Evolutionary conservation across 345 rosid genomes (phyloP).

Genomic region (Mallotus nudiflorus): DNA sequence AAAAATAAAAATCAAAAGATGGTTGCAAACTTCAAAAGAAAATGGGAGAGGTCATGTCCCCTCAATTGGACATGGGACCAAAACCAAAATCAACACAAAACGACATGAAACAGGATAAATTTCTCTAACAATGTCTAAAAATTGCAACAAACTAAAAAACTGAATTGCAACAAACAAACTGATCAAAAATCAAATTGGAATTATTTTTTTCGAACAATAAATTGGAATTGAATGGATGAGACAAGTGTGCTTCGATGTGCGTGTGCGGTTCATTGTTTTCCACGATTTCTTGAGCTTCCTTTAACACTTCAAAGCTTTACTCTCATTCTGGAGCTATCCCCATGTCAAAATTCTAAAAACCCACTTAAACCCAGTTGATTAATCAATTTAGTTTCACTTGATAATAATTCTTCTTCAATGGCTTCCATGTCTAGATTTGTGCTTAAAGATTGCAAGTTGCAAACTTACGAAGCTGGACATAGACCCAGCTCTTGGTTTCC

Average conservation of each 20-base stretch:
- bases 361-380: constrained; percentile 16
- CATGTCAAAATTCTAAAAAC: background rate
- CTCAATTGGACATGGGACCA: background rate
- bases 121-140: background rate
- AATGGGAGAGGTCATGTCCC: no score
- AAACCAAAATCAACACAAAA: background rate
- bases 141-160: background rate
- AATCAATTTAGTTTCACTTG: background rate
- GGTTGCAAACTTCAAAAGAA: background rate
- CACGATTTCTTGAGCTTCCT: constrained; percentile 23
- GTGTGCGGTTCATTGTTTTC: constrained; percentile 45
- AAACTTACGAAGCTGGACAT: constrained; percentile 27
- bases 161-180: background rate
- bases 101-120: background rate
- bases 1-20: no score
- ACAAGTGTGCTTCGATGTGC: background rate
- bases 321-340: constrained; percentile 8
- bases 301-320: background rate
- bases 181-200: no score
- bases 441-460: constrained; percentile 46
- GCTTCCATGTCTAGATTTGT: constrained; percentile 67
- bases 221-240: background rate
- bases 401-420: constrained; percentile 31
- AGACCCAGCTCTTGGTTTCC: constrained; percentile 28
- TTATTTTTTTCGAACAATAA: no score